Evolutionary conservation across 208 protist species (phyloP).

Genomic region (Tritrichomonas foetus): DNA sequence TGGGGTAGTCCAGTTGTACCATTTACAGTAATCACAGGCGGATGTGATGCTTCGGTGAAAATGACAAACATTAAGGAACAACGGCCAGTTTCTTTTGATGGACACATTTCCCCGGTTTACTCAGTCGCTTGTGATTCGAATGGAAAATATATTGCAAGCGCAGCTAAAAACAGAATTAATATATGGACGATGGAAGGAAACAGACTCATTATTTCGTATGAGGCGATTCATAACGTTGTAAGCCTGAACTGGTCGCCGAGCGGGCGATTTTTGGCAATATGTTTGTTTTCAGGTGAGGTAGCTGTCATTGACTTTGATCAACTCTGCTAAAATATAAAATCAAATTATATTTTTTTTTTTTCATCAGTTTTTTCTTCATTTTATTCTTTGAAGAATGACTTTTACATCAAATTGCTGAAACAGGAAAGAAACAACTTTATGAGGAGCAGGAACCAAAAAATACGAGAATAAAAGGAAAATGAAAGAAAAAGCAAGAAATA

Average conservation of each 20-base stretch:
- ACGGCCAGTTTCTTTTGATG: background rate
- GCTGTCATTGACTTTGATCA: conserved; percentile 15
- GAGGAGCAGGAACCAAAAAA: too few species aligned
- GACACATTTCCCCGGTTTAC: background rate
- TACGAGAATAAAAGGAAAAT: too few species aligned
- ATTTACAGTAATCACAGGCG: background rate
- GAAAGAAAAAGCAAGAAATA: too few species aligned
- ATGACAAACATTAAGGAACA: background rate
- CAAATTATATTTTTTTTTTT: too few species aligned
- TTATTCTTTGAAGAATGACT: too few species aligned
- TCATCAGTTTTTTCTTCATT: too few species aligned
- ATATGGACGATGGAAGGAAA: background rate
- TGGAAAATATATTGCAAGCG: background rate
- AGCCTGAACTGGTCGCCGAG: background rate
- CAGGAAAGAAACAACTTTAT: too few species aligned
- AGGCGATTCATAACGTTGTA: background rate
- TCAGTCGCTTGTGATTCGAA: background rate
- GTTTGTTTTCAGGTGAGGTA: background rate
- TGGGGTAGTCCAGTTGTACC: background rate
- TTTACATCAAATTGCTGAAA: too few species aligned
- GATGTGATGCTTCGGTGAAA: background rate
- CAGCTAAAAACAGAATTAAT: background rate
- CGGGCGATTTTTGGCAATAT: background rate
- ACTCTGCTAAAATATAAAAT: background rate
- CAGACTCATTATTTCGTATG: background rate